Conservation (phyloP, 2,329 filamentous ascomycete species). For the Trichoderma harzianum region DNA sequence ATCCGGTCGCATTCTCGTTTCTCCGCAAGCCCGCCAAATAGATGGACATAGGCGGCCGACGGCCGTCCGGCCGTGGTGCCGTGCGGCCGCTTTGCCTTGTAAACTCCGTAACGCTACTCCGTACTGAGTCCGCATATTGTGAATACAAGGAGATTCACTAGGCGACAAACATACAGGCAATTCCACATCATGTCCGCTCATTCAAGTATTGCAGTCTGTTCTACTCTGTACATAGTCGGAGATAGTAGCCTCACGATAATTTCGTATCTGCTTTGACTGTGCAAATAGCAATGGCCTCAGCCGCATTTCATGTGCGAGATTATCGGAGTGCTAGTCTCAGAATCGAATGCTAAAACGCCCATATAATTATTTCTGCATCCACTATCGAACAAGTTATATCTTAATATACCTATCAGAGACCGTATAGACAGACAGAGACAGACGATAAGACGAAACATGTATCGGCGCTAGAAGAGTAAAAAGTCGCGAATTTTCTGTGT, state of each 20-base stretch:
- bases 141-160: neutral
- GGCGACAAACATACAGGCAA: neutral
- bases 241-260: neutral
- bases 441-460: neutral
- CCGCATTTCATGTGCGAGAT: neutral
- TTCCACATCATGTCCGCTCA: neutral
- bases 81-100: neutral
- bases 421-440: neutral
- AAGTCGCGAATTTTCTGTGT: neutral
- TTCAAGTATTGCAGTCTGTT: neutral
- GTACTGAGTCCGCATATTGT: neutral
- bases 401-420: neutral
- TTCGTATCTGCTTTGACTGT: neutral
- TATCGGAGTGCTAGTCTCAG: neutral
- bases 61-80: neutral
- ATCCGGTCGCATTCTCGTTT: neutral
- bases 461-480: neutral
- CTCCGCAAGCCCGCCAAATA: neutral
- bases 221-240: neutral
- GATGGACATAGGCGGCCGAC: slow-evolving; percentile 1
- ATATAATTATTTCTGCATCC: neutral
- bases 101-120: neutral
- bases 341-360: neutral
- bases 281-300: neutral
- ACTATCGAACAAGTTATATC: neutral